Evolutionary conservation across 495 filamentous ascomycete species (phyloP).

Genomic region (Penicillium paradoxum): DNA sequence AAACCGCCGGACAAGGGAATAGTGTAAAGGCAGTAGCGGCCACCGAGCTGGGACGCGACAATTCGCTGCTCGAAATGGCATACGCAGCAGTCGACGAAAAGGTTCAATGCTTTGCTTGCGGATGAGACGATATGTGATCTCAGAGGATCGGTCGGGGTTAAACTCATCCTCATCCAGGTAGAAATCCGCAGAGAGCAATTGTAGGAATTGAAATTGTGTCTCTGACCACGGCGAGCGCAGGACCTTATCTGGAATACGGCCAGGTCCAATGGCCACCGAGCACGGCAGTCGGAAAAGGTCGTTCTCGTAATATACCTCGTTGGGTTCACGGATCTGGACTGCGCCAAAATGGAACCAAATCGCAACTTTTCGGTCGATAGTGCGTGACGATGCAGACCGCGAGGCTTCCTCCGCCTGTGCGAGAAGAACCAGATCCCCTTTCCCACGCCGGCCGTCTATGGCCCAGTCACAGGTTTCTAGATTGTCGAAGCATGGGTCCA

Average conservation of each 20-base stretch:
- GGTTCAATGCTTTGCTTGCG: slow-evolving; percentile 30
- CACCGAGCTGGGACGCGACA: slow-evolving; percentile 31
- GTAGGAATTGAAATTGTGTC: slow-evolving; percentile 38
- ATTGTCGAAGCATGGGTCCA: slow-evolving; percentile 21
- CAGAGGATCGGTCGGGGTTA: slow-evolving; percentile 6
- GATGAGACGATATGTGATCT: slow-evolving; percentile 26
- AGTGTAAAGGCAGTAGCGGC: slow-evolving; percentile 28
- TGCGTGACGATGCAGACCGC: slow-evolving; percentile 2
- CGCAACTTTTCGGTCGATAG: slow-evolving; percentile 23
- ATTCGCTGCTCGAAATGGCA: slow-evolving; percentile 26
- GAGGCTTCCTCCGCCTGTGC: slow-evolving; percentile 5
- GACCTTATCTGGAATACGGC: slow-evolving; percentile 39
- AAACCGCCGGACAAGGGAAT: slow-evolving; percentile 24
- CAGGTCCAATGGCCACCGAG: slow-evolving; percentile 9
- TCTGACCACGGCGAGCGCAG: slow-evolving; percentile 41
- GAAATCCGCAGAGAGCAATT: slow-evolving; percentile 28
- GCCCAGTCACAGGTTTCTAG: slow-evolving; percentile 16
- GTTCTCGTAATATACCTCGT: slow-evolving; percentile 19
- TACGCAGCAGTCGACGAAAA: slow-evolving; percentile 26
- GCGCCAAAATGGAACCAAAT: slow-evolving; percentile 38
- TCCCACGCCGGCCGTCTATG: slow-evolving; percentile 17
- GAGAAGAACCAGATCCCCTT: slow-evolving; percentile 30
- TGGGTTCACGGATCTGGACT: slow-evolving; percentile 27
- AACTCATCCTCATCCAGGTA: slow-evolving; percentile 33
- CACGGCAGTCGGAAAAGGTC: slow-evolving; percentile 35